These are phyloP conservation scores for Ceratocystis destructans DNA, from an alignment of 2,329 filamentous ascomycete species.

Conservation along the genomic window DNA sequence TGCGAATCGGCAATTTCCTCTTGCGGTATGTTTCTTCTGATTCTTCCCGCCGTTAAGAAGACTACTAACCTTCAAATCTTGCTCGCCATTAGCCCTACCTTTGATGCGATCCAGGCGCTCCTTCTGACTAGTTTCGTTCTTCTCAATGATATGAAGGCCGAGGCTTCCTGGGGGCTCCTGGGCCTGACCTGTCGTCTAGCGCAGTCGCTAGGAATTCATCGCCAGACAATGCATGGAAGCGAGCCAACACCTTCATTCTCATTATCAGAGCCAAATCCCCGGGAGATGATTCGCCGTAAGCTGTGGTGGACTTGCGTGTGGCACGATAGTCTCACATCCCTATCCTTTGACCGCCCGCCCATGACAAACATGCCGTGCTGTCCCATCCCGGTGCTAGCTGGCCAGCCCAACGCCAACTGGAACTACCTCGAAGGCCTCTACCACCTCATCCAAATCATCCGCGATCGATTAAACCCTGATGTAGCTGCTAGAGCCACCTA, in stretches of 20 bases:
- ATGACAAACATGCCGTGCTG: constrained; percentile 48
- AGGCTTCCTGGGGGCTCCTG: constrained; percentile 52
- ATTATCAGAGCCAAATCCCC: constrained; percentile 31
- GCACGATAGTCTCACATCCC: constrained; percentile 52
- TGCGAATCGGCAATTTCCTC: constrained; percentile 49
- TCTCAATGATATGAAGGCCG: constrained; percentile 56
- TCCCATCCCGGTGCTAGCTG: constrained; percentile 36
- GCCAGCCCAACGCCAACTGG: constrained; percentile 34
- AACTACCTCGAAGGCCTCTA: constrained; percentile 54
- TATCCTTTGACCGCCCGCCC: constrained; percentile 52
- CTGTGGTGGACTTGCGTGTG: constrained; percentile 54
- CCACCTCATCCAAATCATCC: constrained; percentile 47
- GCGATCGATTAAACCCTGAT: constrained; percentile 43
- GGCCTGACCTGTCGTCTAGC: constrained; percentile 52
- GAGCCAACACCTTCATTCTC: constrained; percentile 25
- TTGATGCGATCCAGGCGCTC: constrained; percentile 52
- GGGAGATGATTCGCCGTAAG: constrained; percentile 41
- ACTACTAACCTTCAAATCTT: background rate
- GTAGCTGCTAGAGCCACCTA: constrained; percentile 37
- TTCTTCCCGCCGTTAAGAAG: background rate
- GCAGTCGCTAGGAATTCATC: constrained; percentile 49
- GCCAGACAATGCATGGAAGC: constrained; percentile 32
- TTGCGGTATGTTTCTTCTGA: constrained; percentile 32
- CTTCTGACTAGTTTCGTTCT: constrained; percentile 50
- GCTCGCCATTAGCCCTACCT: constrained; percentile 37